Conservation (phyloP, 2,329 filamentous ascomycete species). For the Ceratocystis diversiconidia region DNA sequence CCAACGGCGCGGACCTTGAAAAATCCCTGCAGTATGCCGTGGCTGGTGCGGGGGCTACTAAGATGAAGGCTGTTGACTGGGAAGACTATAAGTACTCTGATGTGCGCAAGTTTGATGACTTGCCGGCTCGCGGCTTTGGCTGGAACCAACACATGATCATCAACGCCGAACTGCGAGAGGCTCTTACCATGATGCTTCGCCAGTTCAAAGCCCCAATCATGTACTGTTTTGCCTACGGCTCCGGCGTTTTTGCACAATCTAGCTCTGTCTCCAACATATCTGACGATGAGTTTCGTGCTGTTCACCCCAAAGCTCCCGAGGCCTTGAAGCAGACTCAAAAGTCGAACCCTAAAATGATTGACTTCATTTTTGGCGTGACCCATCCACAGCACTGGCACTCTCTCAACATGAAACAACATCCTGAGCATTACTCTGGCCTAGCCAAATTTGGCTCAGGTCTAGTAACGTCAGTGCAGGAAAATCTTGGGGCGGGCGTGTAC, state of each 20-base stretch:
- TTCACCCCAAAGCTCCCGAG: slow-evolving; percentile 69
- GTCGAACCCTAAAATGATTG: slow-evolving; percentile 87
- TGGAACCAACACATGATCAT: slow-evolving; percentile 95
- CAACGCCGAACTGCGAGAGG: slow-evolving; percentile 89
- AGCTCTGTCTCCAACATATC: slow-evolving; percentile 38
- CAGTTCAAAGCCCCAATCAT: slow-evolving; percentile 86
- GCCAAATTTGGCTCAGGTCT: slow-evolving; percentile 71
- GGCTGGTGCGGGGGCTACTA: slow-evolving; percentile 1
- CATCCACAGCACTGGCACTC: slow-evolving; percentile 96
- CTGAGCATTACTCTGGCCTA: slow-evolving; percentile 80
- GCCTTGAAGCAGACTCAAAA: slow-evolving; percentile 76
- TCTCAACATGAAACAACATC: slow-evolving; percentile 76
- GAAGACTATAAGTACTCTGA: slow-evolving; percentile 31
- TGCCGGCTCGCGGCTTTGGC: slow-evolving; percentile 51
- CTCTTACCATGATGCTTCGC: slow-evolving; percentile 72
- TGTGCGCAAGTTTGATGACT: slow-evolving; percentile 32
- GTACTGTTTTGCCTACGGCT: slow-evolving; percentile 95
- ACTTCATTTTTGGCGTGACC: slow-evolving; percentile 93
- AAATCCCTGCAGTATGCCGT: slow-evolving; percentile 12
- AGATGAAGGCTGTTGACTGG: slow-evolving; percentile 26
- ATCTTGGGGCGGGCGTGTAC: slow-evolving; percentile 84
- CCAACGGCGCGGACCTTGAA: not conserved
- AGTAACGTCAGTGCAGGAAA: slow-evolving; percentile 74
- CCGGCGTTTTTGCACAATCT: slow-evolving; percentile 83
- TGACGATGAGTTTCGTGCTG: slow-evolving; percentile 43